These are phyloP conservation scores for Akanthomyces lecanii DNA, from an alignment of 2,329 filamentous ascomycete genomes.

Conservation along the genomic window DNA sequence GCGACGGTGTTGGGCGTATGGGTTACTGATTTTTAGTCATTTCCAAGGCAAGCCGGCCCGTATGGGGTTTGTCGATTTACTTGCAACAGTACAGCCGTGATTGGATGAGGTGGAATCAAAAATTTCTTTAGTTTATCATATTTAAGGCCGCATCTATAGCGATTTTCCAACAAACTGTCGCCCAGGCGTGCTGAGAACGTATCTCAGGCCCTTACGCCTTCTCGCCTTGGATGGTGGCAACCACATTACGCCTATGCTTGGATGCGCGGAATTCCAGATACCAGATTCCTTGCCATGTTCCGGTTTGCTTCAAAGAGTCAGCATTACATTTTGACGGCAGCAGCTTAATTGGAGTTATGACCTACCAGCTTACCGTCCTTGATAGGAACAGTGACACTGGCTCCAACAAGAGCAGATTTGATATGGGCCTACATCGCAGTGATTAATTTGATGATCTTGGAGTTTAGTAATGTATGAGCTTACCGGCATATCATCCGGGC, in stretches of 20 bases:
- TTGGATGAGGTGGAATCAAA: conserved; percentile 2
- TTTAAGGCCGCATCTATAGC: not conserved
- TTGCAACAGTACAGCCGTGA: not conserved
- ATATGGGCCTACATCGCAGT: conserved; percentile 66
- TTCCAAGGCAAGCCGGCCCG: not conserved
- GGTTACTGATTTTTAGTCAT: not conserved
- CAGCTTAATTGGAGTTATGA: conserved; percentile 13
- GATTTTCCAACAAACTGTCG: not conserved
- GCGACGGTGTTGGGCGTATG: conserved; percentile 37
- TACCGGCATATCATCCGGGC: conserved; percentile 89
- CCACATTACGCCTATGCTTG: conserved; percentile 74
- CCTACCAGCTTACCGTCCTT: conserved; percentile 71
- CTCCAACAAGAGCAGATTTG: conserved; percentile 84
- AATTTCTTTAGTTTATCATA: not conserved
- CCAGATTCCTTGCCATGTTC: conserved; percentile 86
- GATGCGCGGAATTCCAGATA: conserved; percentile 81
- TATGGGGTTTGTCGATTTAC: not conserved
- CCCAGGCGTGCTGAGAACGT: not conserved
- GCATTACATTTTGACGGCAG: not conserved
- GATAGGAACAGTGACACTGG: conserved; percentile 87
- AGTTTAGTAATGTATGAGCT: too few relatives aligned
- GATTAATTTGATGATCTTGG: not conserved
- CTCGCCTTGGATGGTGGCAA: conserved; percentile 94
- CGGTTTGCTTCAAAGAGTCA: conserved; percentile 45
- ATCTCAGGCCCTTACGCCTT: conserved; percentile 37